Conservation (phyloP, 116 monocot species). For the Thalassia testudinum region DNA sequence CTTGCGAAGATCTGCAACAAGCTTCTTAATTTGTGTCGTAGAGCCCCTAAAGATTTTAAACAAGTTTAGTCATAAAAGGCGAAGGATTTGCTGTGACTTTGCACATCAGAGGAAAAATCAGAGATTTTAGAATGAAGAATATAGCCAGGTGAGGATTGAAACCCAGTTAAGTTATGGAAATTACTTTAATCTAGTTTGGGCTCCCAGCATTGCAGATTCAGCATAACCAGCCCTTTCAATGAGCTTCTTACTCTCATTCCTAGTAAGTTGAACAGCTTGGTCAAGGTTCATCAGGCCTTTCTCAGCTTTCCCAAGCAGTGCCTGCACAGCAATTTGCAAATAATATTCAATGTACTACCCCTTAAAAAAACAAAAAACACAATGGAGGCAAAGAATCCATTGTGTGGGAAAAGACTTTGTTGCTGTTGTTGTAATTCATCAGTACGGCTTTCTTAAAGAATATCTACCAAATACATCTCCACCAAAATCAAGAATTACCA, state of each 20-base stretch:
- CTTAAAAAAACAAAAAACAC: no score
- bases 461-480: no score
- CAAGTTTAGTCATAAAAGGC: not conserved
- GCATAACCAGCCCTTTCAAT: constrained; percentile 13
- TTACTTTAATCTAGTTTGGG: constrained; percentile 8
- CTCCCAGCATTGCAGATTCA: constrained; percentile 9
- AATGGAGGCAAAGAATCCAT: no score
- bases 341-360: no score
- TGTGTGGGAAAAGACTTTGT: no score
- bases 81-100: not conserved
- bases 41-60: constrained; percentile 4
- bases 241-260: constrained; percentile 9
- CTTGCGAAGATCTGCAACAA: constrained; percentile 5
- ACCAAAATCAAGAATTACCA: no score
- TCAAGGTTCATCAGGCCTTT: constrained; percentile 6
- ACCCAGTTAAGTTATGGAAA: not conserved
- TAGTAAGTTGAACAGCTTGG: constrained; percentile 9
- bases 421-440: no score
- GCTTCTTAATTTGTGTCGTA: constrained; percentile 9
- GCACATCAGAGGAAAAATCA: not conserved
- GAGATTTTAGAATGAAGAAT: not conserved
- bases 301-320: constrained; percentile 7
- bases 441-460: no score
- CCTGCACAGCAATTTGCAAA: constrained; percentile 1
- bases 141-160: not conserved